Evolutionary conservation across 805 yeast genomes (phyloP), one percentile per base, ranked within the genome.

Genomic region (Wickerhamiella sorbophila): DNA sequence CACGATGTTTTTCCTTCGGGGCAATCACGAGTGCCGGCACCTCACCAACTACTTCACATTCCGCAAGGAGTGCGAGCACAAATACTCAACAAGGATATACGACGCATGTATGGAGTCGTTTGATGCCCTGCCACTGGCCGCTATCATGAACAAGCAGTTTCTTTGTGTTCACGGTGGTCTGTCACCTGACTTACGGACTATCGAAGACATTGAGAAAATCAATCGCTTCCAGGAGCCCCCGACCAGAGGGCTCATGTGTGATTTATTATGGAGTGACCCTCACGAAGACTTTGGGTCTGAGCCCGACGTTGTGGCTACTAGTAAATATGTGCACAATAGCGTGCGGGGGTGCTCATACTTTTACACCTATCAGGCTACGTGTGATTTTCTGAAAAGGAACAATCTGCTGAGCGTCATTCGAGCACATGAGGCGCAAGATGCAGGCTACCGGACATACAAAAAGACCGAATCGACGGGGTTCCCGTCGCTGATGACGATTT

Each of bases 341-440:
- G 80, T 78, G 46, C 70, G 97, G 49, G 97, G 97, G 5, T 91
- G 97, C 59, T 86, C 96, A 0, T 91, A 77, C 59, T 84, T 88
- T 42, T 88, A 74, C 59, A 77, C 95, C 0, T 91, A 80, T 59
- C 71, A 70, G 37, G 95, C 96, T 0, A 72, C 79, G 2, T 79
- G 91, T 53, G 72, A 72, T 36, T 88, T 88, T 53, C 65, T 88
- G 52, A 79, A 80, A 50, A 67, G 75, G 40, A 88, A 85, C 33
- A 80, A 83, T 18, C 64, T 88, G 31, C 64, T 88, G 26, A 79
- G 86, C n/a, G 74, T 88, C 29, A 84, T 88, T 36, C 70, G 98
- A 44, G 97, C 96, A 1, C 98, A 88, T 60, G 96, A 88, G 63
- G 96, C 96, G 1, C 98, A 88, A 61, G 96, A 88, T 60, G 87